Conservation (phyloP, 2,329 filamentous ascomycete genomes). For the Colletotrichum liaoningense region DNA sequence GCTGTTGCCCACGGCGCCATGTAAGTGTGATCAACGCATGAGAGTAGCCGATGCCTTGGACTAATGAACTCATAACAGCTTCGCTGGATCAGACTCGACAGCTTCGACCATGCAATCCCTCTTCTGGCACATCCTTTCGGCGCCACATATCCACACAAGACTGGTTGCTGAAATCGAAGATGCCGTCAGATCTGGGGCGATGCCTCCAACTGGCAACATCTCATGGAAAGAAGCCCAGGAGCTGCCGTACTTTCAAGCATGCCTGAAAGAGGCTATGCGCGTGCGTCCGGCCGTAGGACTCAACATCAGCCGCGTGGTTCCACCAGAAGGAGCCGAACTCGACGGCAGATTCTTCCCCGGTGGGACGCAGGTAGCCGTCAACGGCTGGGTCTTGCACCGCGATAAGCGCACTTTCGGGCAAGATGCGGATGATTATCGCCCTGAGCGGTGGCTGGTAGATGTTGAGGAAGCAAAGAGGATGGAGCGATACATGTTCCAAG, state of each 20-base stretch:
- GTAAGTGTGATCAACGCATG: conserved; percentile 47
- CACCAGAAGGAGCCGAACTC: conserved; percentile 62
- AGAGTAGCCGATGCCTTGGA: not conserved
- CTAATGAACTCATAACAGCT: conserved; percentile 46
- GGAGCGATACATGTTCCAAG: conserved; percentile 68
- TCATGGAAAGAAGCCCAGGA: conserved; percentile 59
- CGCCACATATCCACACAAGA: conserved; percentile 51
- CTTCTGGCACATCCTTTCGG: conserved; percentile 61
- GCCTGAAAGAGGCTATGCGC: conserved; percentile 67
- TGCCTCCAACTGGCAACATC: conserved; percentile 55
- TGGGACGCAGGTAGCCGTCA: conserved; percentile 64
- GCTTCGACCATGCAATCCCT: conserved; percentile 70
- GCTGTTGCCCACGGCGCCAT: conserved; percentile 68
- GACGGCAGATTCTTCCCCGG: conserved; percentile 63
- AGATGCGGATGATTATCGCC: conserved; percentile 63
- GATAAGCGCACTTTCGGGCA: conserved; percentile 60
- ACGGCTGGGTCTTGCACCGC: conserved; percentile 65
- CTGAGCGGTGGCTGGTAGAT: conserved; percentile 65
- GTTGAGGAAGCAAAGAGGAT: conserved; percentile 56
- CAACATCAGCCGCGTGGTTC: conserved; percentile 63
- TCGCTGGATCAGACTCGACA: conserved; percentile 71
- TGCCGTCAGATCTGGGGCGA: conserved; percentile 48
- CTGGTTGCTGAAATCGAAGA: conserved; percentile 57
- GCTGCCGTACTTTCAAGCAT: conserved; percentile 67
- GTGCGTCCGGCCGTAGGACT: conserved; percentile 65